phyloP scores from a whole-genome alignment of 805 yeast genomes.

The Tetrapisispora fleetii region DNA sequence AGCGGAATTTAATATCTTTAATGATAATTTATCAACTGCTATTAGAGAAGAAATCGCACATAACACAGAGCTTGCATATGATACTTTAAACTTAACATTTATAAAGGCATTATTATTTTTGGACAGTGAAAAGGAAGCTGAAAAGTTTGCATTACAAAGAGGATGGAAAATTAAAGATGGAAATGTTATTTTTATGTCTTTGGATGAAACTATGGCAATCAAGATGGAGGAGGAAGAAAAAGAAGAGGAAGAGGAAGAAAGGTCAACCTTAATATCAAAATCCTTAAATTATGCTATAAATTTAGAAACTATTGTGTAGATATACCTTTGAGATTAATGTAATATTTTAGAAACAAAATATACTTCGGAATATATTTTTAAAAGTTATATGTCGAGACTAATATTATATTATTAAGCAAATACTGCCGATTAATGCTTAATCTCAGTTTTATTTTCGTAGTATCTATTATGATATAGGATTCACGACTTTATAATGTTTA shows the following conservation, averaged over 20 bases:
- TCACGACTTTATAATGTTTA: too few relatives aligned
- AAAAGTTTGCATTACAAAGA: slow-evolving; percentile 42
- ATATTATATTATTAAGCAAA: too few relatives aligned
- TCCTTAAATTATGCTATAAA: slow-evolving; percentile 82
- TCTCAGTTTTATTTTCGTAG: too few relatives aligned
- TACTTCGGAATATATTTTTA: too few relatives aligned
- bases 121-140: slow-evolving; percentile 44
- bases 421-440: too few relatives aligned
- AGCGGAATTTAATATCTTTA: slow-evolving; percentile 71
- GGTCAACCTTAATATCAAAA: slow-evolving; percentile 41
- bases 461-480: too few relatives aligned
- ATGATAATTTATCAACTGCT: slow-evolving; percentile 63
- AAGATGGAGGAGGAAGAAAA: slow-evolving; percentile 18
- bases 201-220: slow-evolving; percentile 24
- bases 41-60: slow-evolving; percentile 79
- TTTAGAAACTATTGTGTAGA: slow-evolving; percentile 78
- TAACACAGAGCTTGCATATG: slow-evolving; percentile 73
- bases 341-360: too few relatives aligned
- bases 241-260: slow-evolving; percentile 24
- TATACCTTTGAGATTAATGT: background rate
- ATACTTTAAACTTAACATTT: slow-evolving; percentile 66
- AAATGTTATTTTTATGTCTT: slow-evolving; percentile 37
- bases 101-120: slow-evolving; percentile 74
- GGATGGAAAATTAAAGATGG: slow-evolving; percentile 51
- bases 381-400: too few relatives aligned